Evolutionary conservation across 202 grass and related monocot species (phyloP), one percentile per base, ranked within the genome.

Genomic region (Carex sylvatica): DNA sequence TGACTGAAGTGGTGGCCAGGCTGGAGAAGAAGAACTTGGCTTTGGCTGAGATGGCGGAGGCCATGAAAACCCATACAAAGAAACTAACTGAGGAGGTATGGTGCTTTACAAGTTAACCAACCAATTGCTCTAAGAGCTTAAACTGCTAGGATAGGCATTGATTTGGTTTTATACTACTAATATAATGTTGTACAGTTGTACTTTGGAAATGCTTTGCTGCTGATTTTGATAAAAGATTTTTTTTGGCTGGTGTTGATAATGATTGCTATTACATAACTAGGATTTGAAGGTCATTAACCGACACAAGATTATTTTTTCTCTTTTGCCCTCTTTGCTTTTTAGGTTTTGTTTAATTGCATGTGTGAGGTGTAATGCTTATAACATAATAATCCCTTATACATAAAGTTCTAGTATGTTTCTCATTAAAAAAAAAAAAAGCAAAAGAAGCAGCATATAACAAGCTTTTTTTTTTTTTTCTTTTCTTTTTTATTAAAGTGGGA

Each of bases 21-120:
- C 38, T 98, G 76, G 90, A 90, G 71, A 71, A 89, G 71, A 98
- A 93, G 89, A 67, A 87, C 24, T 80, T 75, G 20, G 85, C 92
- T 23, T 84, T 95, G 28, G 49, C 65, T 26, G 55, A 58, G 61
- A 80, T 30, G 8, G 51, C 87, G 3, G 89, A 95, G 28, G 86
- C 83, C 61, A 90, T 95, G 89, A 91, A 88, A 15, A 71, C 61
- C 19, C 79, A 67, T 82, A 83, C 92, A 81, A 71, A 86, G 70
- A 90, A 90, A 30, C 84, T 90, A 73, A 84, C 79, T 44, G 80
- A 89, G 38, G 82, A 93, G 89, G 95, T 65, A 36, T 82, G 88
- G 16, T 26, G 49, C 46, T 54, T 31, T 18, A 33, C 49, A 75
- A 18, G 47, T 54, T 75, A 75, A 75, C 24, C 24, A 31, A 55